These are phyloP conservation scores for Suillus occidentalis DNA, from an alignment of 768 basidiomycete species.

Conservation along the genomic window DNA sequence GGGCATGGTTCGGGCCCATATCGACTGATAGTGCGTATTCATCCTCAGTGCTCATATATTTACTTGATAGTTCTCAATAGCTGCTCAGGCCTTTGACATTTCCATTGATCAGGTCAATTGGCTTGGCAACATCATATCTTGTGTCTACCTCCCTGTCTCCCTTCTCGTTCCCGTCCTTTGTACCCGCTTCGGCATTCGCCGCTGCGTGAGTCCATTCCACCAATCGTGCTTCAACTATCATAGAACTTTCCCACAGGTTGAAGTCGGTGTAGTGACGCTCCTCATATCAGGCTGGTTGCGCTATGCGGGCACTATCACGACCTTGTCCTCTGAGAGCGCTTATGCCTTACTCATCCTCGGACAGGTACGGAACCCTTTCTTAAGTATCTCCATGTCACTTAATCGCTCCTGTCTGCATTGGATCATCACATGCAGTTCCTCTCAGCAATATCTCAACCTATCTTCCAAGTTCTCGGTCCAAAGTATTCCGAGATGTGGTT, in stretches of 20 bases:
- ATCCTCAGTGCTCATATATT: neutral
- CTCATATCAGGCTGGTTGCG: slow-evolving; percentile 75
- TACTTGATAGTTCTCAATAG: slow-evolving; percentile 34
- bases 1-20: slow-evolving; percentile 88
- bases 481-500: slow-evolving; percentile 87
- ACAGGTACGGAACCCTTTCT: slow-evolving; percentile 46
- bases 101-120: slow-evolving; percentile 75
- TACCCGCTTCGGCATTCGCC: slow-evolving; percentile 57
- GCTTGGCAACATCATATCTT: slow-evolving; percentile 69
- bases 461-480: slow-evolving; percentile 77
- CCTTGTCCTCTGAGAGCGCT: slow-evolving; percentile 49
- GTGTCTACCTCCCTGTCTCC: slow-evolving; percentile 63
- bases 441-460: slow-evolving; percentile 63
- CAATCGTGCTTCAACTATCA: neutral
- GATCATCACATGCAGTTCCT: slow-evolving; percentile 45
- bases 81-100: slow-evolving; percentile 62
- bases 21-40: slow-evolving; percentile 54
- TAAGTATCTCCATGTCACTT: neutral
- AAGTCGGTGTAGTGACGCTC: slow-evolving; percentile 52
- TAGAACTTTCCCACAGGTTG: slow-evolving; percentile 44
- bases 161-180: slow-evolving; percentile 58
- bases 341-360: slow-evolving; percentile 71
- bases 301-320: slow-evolving; percentile 63
- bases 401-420: neutral
- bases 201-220: slow-evolving; percentile 50